Evolutionary conservation across 352 stramenopile species (phyloP).

Genomic region (Salisapilia sapeloensis): DNA sequence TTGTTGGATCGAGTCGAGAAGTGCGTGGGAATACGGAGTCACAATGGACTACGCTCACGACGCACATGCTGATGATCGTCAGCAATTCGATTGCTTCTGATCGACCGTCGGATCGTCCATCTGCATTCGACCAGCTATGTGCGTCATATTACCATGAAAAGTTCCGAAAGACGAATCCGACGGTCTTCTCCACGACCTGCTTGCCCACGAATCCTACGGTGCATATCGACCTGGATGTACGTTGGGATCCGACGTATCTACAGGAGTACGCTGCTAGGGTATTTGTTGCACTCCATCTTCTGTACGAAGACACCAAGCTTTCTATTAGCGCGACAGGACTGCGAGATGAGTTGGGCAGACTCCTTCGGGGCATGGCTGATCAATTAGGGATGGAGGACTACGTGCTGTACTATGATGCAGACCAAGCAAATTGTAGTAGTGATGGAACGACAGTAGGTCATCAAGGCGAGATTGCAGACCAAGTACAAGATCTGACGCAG

Average conservation of each 20-base stretch:
- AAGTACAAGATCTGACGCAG: neutral
- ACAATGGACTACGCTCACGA: too few species aligned
- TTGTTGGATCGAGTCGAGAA: too few species aligned
- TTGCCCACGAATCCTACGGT: conserved; percentile 4
- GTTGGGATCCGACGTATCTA: too few species aligned
- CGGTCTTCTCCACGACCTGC: conserved; percentile 19
- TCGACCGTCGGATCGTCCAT: too few species aligned
- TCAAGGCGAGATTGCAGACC: too few species aligned
- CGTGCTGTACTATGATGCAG: conserved; percentile 23
- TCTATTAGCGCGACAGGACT: conserved; percentile 13
- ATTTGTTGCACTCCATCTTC: conserved; percentile 39
- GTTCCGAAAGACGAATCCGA: conserved; percentile 21
- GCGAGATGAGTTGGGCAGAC: conserved; percentile 13
- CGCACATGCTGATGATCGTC: too few species aligned
- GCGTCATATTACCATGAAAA: conserved; percentile 19
- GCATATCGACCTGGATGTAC: too few species aligned
- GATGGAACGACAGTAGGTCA: neutral
- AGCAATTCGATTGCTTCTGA: too few species aligned
- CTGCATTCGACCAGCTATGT: conserved; percentile 21
- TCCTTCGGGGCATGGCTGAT: conserved; percentile 17
- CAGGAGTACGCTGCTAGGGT: conserved; percentile 6
- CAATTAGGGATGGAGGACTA: conserved; percentile 15
- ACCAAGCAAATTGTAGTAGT: conserved; percentile 5
- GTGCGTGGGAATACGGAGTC: too few species aligned
- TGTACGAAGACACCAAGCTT: conserved; percentile 54